Conservation (phyloP, 768 basidiomycete species). For the Boletus vinaceobasis region DNA sequence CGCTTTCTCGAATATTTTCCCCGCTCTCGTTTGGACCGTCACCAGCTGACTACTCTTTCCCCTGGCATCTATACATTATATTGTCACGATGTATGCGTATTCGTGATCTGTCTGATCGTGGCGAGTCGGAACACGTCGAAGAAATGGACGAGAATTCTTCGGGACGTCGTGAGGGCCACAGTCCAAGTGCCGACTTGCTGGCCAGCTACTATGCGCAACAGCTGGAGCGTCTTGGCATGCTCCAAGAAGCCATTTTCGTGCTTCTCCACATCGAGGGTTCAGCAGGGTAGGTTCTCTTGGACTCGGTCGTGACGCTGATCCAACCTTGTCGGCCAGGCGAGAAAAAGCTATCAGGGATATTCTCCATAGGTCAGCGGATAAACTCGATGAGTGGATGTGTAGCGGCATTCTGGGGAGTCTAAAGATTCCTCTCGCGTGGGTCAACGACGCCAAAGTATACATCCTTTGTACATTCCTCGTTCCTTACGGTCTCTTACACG, state of each 20-base stretch:
- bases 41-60: slow-evolving; percentile 75
- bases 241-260: slow-evolving; percentile 87
- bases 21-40: slow-evolving; percentile 74
- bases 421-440: slow-evolving; percentile 80
- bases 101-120: slow-evolving; percentile 86
- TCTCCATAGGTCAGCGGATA: slow-evolving; percentile 62
- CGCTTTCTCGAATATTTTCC: slow-evolving; percentile 62
- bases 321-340: slow-evolving; percentile 51
- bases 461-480: background rate
- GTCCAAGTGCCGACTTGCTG: slow-evolving; percentile 77
- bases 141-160: slow-evolving; percentile 42
- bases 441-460: slow-evolving; percentile 83
- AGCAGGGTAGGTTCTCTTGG: slow-evolving; percentile 54
- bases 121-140: slow-evolving; percentile 38
- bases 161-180: slow-evolving; percentile 66
- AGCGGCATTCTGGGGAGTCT: slow-evolving; percentile 71
- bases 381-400: slow-evolving; percentile 69
- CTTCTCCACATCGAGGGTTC: slow-evolving; percentile 83
- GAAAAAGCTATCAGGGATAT: slow-evolving; percentile 80
- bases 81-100: slow-evolving; percentile 78
- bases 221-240: slow-evolving; percentile 74
- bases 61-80: slow-evolving; percentile 92
- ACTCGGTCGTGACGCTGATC: background rate
- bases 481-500: background rate
- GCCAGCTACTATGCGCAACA: slow-evolving; percentile 85